These are phyloP conservation scores for Linnemannia schmuckeri DNA, from an alignment of 192 early-diverging fungal genomes.

Conservation along the genomic window DNA sequence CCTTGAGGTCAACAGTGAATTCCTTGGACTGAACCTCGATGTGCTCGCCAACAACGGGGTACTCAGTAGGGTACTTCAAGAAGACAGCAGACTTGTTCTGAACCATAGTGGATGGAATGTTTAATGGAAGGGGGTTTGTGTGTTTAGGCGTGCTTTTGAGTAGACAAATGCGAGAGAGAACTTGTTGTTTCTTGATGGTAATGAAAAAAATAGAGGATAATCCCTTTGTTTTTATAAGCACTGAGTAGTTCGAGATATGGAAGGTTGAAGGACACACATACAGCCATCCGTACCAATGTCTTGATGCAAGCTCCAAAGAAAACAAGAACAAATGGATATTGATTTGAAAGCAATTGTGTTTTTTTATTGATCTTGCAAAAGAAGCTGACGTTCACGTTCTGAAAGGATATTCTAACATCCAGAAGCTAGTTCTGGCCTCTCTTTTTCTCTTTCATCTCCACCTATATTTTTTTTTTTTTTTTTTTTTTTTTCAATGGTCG, in stretches of 20 bases:
- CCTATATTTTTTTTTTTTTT: too few relatives aligned
- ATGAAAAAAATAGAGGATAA: not conserved
- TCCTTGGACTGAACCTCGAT: conserved; percentile 63
- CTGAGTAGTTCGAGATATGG: not conserved
- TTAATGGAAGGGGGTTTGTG: not conserved
- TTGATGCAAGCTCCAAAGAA: not conserved
- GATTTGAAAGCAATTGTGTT: too few relatives aligned
- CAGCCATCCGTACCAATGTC: not conserved
- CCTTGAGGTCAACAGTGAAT: conserved; percentile 62
- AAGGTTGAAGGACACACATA: not conserved
- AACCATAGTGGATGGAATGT: conserved; percentile 46
- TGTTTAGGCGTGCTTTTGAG: not conserved
- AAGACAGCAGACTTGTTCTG: conserved; percentile 62
- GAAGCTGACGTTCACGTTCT: too few relatives aligned
- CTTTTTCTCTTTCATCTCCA: too few relatives aligned
- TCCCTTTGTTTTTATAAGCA: not conserved
- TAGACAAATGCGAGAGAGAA: not conserved
- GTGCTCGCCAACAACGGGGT: conserved; percentile 62
- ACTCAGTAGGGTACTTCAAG: conserved; percentile 58
- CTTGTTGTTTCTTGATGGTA: not conserved
- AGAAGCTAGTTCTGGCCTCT: too few relatives aligned
- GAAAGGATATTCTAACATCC: too few relatives aligned
- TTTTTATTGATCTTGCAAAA: too few relatives aligned
- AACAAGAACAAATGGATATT: not conserved
- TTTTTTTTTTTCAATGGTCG: not conserved